Conservation (phyloP, 352 stramenopile genomes). For the Pythium oligandrum region DNA sequence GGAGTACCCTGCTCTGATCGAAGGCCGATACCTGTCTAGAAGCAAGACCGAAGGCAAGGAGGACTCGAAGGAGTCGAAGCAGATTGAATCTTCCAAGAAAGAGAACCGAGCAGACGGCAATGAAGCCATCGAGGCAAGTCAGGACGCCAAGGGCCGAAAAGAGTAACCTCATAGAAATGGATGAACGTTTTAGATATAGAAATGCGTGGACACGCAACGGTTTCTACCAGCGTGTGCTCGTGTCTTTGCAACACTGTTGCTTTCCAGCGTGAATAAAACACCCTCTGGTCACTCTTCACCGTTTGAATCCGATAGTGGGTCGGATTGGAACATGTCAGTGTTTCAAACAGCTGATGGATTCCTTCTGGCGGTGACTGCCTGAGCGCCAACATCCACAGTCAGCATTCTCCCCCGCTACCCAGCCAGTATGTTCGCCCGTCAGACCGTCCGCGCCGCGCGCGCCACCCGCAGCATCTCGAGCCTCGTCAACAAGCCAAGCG, state of each 20-base stretch:
- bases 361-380: slow-evolving; percentile 7
- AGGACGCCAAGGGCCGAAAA: too few relatives aligned
- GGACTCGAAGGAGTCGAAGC: too few relatives aligned
- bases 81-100: too few relatives aligned
- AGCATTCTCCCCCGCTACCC: background rate
- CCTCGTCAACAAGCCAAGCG: slow-evolving; percentile 70
- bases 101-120: too few relatives aligned
- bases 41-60: too few relatives aligned
- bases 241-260: slow-evolving; percentile 12
- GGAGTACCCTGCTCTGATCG: slow-evolving; percentile 33
- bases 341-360: slow-evolving; percentile 3
- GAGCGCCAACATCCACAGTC: background rate
- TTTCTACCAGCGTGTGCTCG: background rate
- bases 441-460: slow-evolving; percentile 31
- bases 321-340: background rate
- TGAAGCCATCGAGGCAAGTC: too few relatives aligned
- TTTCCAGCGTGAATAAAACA: too few relatives aligned
- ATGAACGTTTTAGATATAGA: slow-evolving; percentile 11
- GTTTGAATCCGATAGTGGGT: too few relatives aligned
- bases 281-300: too few relatives aligned
- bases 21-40: too few relatives aligned
- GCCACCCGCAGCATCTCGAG: slow-evolving; percentile 35
- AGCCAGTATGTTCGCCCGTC: slow-evolving; percentile 51
- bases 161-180: background rate
- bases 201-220: slow-evolving; percentile 10